Evolutionary conservation across 495 filamentous ascomycete species (phyloP), one percentile per base, ranked within the genome.

Genomic region (Bacidia rubella): DNA sequence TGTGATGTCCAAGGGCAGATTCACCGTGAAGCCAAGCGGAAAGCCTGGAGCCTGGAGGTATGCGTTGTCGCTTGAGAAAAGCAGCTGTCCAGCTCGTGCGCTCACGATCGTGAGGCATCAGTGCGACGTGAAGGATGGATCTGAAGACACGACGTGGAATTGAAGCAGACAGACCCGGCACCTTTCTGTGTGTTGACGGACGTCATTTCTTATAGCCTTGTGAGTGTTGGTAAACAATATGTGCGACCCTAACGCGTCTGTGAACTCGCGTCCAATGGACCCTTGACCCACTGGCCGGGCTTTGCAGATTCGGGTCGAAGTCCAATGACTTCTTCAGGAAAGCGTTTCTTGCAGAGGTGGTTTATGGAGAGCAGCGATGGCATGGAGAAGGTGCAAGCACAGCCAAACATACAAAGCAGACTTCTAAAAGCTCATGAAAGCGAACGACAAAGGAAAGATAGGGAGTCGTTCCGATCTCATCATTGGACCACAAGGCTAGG

Each of bases 21-120:
- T 22, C 54, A 7, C 56, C 56, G n/a, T 58, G 56, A 41, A 58
- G 39, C 56, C 56, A 58, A 35, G 48, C 47, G 17, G 56, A 58
- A 27, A 58, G 53, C 0, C 52, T 45, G 11, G 56, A 58, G 12
- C 56, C 56, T 27, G 41, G 47, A n/a, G 56, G 56, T 7, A 51
- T 40, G 25, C 53, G 56, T 38, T 58, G 56, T 39, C 41, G 54
- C 47, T 46, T 47, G 15, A 54, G 1, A 19, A 58, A 23, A 3
- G 47, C 47, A 17, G n/a, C 29, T 17, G 26, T 5, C 47, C 47
- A 50, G 11, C 47, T 19, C 3, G 27, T 19, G 15, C 25, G 4
- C 26, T 38, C 47, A n/a, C 27, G 7, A 5, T 21, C 12, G 29
- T 22, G 21, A n/a, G 47, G 25, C 47, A 50, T 50, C 11, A 26